These are phyloP conservation scores for Saccharomyces eubayanus DNA, from an alignment of 805 yeast species.

Conservation along the genomic window DNA sequence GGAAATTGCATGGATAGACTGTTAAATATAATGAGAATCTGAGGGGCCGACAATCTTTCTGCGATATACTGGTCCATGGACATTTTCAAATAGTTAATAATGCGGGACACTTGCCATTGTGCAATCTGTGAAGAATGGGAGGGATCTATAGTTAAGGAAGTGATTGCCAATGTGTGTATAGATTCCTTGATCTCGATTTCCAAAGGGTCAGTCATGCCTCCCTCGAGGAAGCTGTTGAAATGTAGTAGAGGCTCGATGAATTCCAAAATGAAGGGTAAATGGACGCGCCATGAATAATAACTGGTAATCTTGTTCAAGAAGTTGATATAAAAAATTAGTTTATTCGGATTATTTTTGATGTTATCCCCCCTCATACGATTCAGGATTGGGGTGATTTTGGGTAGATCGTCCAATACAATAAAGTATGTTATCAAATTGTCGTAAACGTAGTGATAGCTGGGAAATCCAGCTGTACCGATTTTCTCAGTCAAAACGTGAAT, in stretches of 20 bases:
- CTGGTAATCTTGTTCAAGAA: not conserved
- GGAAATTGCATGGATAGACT: slow-evolving; percentile 11
- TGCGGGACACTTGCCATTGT: slow-evolving; percentile 14
- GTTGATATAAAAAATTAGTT: not conserved
- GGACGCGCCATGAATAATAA: not conserved
- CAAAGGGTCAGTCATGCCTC: not conserved
- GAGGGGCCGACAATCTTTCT: slow-evolving; percentile 12
- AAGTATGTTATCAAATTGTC: slow-evolving; percentile 2
- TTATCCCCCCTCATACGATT: not conserved
- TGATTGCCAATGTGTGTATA: not conserved
- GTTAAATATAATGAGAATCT: slow-evolving; percentile 14
- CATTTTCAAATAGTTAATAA: slow-evolving; percentile 9
- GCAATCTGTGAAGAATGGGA: not conserved
- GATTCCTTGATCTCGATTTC: not conserved
- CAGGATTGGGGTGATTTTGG: not conserved
- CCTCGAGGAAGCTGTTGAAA: not conserved
- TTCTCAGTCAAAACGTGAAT: slow-evolving; percentile 1
- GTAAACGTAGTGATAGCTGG: slow-evolving; percentile 21
- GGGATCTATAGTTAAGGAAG: not conserved
- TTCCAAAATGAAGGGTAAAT: not conserved
- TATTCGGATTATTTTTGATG: not conserved
- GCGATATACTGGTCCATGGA: slow-evolving; percentile 13
- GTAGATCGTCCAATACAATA: not conserved
- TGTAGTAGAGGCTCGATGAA: not conserved
- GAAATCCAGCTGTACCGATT: slow-evolving; percentile 23